phyloP scores from a whole-genome alignment of 2,329 filamentous ascomycete species.

The Fusarium nanum region DNA sequence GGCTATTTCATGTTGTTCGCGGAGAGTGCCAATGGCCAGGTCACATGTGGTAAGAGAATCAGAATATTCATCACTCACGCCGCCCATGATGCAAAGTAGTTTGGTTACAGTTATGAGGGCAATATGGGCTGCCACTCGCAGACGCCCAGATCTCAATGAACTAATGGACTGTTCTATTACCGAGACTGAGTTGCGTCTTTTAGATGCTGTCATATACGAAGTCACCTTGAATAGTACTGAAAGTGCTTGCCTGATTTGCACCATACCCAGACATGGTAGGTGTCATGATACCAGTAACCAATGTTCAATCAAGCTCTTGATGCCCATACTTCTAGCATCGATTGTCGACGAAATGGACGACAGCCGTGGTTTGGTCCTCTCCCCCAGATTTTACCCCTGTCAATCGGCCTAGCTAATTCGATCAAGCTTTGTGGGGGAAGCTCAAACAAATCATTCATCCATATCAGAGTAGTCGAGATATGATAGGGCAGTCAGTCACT shows the following conservation, averaged over 20 bases:
- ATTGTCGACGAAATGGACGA: neutral
- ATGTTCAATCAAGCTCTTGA: neutral
- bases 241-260: neutral
- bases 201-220: neutral
- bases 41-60: no score
- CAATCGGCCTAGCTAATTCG: neutral
- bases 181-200: neutral
- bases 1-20: no score
- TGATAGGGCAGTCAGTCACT: neutral
- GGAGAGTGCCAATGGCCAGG: neutral
- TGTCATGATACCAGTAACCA: neutral
- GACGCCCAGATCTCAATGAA: neutral
- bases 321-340: neutral
- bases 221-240: neutral
- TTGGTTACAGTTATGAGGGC: neutral
- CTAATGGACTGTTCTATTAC: neutral
- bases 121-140: neutral
- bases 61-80: neutral
- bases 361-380: neutral
- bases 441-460: constrained; percentile 1
- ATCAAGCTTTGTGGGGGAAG: constrained; percentile 27
- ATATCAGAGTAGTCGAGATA: neutral
- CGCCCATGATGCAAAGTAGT: neutral
- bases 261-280: neutral
- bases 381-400: constrained; percentile 25